Conservation (phyloP, 208 protist genomes). For the Acanthamoeba healyi region DNA sequence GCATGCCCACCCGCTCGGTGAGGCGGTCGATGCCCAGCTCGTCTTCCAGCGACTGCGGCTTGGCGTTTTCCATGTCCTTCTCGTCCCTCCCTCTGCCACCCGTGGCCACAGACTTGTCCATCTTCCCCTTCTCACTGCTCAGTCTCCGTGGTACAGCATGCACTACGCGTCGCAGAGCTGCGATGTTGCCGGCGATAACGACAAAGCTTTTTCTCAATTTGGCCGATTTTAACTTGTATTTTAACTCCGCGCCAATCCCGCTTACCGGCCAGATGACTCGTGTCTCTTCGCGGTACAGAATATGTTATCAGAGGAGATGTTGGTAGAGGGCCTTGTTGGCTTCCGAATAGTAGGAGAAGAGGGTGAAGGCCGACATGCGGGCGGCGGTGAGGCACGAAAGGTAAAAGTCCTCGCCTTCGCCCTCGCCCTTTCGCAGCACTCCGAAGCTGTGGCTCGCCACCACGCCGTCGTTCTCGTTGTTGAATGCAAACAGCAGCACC, state of each 20-base stretch:
- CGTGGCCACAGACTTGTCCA: not conserved
- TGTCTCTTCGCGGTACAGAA: no score
- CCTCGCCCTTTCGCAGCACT: slow-evolving; percentile 53
- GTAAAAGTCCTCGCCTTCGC: slow-evolving; percentile 56
- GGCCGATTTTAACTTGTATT: not conserved
- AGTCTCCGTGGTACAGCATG: no score
- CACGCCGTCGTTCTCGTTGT: slow-evolving; percentile 61
- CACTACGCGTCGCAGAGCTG: no score
- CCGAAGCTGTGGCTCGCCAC: slow-evolving; percentile 60
- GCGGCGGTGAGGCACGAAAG: slow-evolving; percentile 31
- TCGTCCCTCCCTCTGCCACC: not conserved
- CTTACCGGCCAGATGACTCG: no score
- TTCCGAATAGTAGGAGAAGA: slow-evolving; percentile 51
- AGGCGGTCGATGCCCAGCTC: slow-evolving; percentile 15
- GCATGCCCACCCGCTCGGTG: slow-evolving; percentile 17
- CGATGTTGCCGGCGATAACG: no score
- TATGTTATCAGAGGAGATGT: not conserved
- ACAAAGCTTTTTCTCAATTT: no score
- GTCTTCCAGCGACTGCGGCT: not conserved
- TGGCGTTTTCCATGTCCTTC: not conserved
- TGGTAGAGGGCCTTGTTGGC: slow-evolving; percentile 55
- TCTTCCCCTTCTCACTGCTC: not conserved
- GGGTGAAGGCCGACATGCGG: not conserved
- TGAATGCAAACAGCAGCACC: slow-evolving; percentile 38
- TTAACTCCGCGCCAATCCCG: not conserved